Evolutionary conservation across 179 eudicot species (phyloP).

Genomic region (Spinacia oleracea): DNA sequence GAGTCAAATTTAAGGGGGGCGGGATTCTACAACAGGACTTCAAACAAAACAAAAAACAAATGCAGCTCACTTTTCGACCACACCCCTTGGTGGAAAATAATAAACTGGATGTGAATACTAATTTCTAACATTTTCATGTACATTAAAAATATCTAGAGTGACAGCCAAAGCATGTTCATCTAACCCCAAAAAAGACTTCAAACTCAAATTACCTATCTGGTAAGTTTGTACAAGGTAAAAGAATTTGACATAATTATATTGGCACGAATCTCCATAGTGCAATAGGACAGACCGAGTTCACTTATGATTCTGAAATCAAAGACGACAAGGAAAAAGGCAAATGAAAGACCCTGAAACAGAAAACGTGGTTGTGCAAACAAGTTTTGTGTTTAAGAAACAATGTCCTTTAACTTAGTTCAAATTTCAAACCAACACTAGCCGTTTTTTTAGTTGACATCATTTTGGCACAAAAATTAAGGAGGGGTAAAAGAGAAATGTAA

Average conservation of each 20-base stretch:
- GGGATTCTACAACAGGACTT: too few relatives aligned
- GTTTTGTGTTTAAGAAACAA: too few relatives aligned
- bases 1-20: neutral
- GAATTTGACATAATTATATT: neutral
- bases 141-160: neutral
- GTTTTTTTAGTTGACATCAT: too few relatives aligned
- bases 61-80: neutral
- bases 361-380: neutral
- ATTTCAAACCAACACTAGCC: too few relatives aligned
- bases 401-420: too few relatives aligned
- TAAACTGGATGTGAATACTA: neutral
- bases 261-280: neutral
- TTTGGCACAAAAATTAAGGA: too few relatives aligned
- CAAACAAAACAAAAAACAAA: neutral
- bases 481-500: too few relatives aligned
- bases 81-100: neutral
- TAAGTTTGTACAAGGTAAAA: neutral
- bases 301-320: neutral
- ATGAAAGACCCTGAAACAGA: neutral
- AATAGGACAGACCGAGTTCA: neutral
- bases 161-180: neutral
- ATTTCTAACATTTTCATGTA: neutral
- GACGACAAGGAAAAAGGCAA: neutral
- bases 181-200: neutral
- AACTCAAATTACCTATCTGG: neutral